Base-by-base conservation (phyloP, 257 asterid genomes). In the Solanum raphanifolium region DNA sequence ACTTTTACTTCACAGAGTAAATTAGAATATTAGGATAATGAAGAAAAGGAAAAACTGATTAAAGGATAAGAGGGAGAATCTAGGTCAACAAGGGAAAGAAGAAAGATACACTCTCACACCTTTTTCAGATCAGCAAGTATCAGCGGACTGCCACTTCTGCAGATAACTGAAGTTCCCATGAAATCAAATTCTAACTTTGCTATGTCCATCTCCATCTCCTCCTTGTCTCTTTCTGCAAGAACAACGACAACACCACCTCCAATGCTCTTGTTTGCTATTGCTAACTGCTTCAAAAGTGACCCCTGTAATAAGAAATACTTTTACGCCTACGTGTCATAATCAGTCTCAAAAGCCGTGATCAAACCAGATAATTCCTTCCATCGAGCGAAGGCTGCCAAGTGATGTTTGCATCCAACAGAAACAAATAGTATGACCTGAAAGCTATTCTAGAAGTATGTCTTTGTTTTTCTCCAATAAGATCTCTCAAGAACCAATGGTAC, bases 161-260 rank as follows among this genome's bases (percentile, higher is more conserved):
- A 95, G 87, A 96, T 96, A 79, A 96, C 97, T 31, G 98, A 94
- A 87, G 99, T 94, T 83, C 99, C 98, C 99, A 96, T 96, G 88
- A 96, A 93, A 88, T 94, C 96, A 91, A 96, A 95, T 88, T 96
- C 99, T 83, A 96, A 96, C 91, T 95, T 96, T 89, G 95, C 94
- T 43, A 96, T 96, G 89, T 96, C 98, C 93, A 94, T 91, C 92
- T 96, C 98, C 99, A 96, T 96, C 91, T 96, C 98, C 93, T 96
- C 98, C 92, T 96, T 96, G 93, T 96, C 99, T 91, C 99, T 94
- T 93, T 96, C 99, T 73, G 98, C 99, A 85, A 96, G 99, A 65
- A 96, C 99, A 87, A 95, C 99, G 78, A 96, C 93, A 74, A 95
- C 96, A 58, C 98, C 98, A 15, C 99, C 99, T 75, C 99, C 99